A percentile compares a stretch with the other conserved stretches of the same genome.
Conservation (phyloP, 805 yeast genomes). For the Candida glaebosa region DNA sequence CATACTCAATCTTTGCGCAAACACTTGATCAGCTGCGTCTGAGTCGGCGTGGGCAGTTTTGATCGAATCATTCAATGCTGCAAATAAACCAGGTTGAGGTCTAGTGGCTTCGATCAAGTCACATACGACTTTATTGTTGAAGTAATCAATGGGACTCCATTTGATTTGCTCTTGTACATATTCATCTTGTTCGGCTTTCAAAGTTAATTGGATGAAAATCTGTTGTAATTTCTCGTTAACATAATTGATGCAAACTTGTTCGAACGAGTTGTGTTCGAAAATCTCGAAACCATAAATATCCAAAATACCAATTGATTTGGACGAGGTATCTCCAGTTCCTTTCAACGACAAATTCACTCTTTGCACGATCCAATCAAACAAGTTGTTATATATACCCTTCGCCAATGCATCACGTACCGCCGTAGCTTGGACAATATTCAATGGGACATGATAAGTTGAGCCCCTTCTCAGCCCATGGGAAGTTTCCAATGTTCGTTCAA, state of each 20-base stretch:
- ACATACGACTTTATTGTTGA: constrained; percentile 94
- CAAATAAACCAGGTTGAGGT: constrained; percentile 91
- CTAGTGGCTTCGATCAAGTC: constrained; percentile 90
- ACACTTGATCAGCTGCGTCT: constrained; percentile 92
- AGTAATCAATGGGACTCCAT: constrained; percentile 97
- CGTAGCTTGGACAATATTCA: constrained; percentile 86
- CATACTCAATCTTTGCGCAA: constrained; percentile 85
- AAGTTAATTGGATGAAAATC: constrained; percentile 90
- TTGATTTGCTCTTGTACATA: constrained; percentile 91
- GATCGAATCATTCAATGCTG: constrained; percentile 93
- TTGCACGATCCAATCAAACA: constrained; percentile 95
- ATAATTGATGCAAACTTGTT: constrained; percentile 92
- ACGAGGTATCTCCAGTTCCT: constrained; percentile 35
- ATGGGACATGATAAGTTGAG: constrained; percentile 90
- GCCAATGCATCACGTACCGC: constrained; percentile 96
- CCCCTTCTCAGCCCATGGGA: constrained; percentile 87
- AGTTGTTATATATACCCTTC: constrained; percentile 85
- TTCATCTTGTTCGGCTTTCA: constrained; percentile 97
- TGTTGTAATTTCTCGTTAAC: constrained; percentile 96
- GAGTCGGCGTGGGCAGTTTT: constrained; percentile 99
- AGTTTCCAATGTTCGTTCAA: constrained; percentile 85
- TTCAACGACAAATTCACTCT: constrained; percentile 78
- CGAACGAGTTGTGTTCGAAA: constrained; percentile 91
- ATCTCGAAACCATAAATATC: constrained; percentile 97
- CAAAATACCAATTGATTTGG: constrained; percentile 83